Base-by-base conservation (phyloP, 495 filamentous ascomycete species). In the Penicillium macrosclerotiorum region DNA sequence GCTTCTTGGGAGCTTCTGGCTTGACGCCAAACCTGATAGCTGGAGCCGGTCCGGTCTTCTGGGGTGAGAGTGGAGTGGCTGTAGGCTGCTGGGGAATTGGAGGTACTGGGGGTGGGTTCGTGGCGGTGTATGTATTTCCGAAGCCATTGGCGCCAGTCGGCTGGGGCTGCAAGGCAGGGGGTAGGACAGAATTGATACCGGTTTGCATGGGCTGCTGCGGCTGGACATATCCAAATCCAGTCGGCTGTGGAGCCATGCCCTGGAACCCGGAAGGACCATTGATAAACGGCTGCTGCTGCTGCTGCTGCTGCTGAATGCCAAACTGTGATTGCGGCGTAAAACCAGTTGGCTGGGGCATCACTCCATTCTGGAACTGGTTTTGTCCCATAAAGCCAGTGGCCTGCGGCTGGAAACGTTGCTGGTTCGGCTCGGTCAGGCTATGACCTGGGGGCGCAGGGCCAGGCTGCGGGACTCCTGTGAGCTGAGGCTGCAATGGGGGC, bases 1-100 rank as follows among this genome's bases (percentile, higher is more conserved):
- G 69, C 62, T 88, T 91, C 65, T 89, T 89, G 23, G 76, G 65
- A 8, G 71, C 71, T 26, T 80, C 82, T 14, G 68, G 68, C 51
- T 76, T 72, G 34, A 95, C 85, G 17, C 93, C 93, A 57, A 98
- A 98, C 49, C 90, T 75, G 14, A 98, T 80, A 13, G 90, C 82
- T 23, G 93, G 93, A 24, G 93, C 71, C n/a, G 93, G 94, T 0
- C 93, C 93, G 2, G 93, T 98, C 74, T 90, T 85, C 65, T 98
- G 93, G 24, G 93, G 83, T 36, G 82, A 65, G 45, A 98, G 70
- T 23, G 85, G 84, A 6, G 73, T 62, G 29, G 71, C 60, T 3
- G 69, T 83, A 5, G 72, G 73, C 41, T 75, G 72, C 46, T 81
- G 68, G 13, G 71, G 72, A 42, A 74, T 71, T 29, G 70, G 67